Percentiles rank a stretch among this genome's conserved stretches.
Conservation (phyloP, 164 flowering plant species). For the Piper betle region DNA sequence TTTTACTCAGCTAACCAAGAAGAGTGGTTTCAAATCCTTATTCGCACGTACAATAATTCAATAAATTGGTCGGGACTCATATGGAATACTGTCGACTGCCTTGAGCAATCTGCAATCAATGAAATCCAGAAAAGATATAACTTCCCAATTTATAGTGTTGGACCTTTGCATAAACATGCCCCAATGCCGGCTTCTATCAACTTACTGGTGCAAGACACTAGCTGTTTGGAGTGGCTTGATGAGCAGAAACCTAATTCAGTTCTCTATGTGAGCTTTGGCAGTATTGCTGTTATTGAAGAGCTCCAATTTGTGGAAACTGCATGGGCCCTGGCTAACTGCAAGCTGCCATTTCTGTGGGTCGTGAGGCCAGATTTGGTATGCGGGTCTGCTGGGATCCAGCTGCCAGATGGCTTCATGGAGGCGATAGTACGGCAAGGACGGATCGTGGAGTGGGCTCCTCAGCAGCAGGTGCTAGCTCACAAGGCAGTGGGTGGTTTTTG, state of each 20-base stretch:
- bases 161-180: too few species aligned
- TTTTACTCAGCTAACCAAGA: not conserved
- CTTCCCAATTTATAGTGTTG: too few species aligned
- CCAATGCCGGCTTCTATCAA: not conserved
- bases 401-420: too few species aligned
- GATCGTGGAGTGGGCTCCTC: slow-evolving; percentile 32
- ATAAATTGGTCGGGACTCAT: too few species aligned
- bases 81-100: too few species aligned
- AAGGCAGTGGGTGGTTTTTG: slow-evolving; percentile 28
- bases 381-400: not conserved
- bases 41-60: too few species aligned
- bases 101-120: too few species aligned
- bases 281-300: slow-evolving; percentile 24
- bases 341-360: slow-evolving; percentile 10
- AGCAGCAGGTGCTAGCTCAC: slow-evolving; percentile 29
- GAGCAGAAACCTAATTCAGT: slow-evolving; percentile 31
- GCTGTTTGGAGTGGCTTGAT: slow-evolving; percentile 54
- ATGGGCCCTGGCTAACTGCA: slow-evolving; percentile 14
- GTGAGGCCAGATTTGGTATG: not conserved
- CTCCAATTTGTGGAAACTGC: slow-evolving; percentile 25
- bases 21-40: too few species aligned
- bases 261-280: slow-evolving; percentile 63
- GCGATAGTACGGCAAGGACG: slow-evolving; percentile 13
- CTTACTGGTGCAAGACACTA: slow-evolving; percentile 40
- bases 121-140: too few species aligned